Percentiles rank a stretch among this genome's conserved stretches.
These are phyloP conservation scores for Rhodotorula paludigena DNA, from an alignment of 768 basidiomycete species.

Conservation along the genomic window DNA sequence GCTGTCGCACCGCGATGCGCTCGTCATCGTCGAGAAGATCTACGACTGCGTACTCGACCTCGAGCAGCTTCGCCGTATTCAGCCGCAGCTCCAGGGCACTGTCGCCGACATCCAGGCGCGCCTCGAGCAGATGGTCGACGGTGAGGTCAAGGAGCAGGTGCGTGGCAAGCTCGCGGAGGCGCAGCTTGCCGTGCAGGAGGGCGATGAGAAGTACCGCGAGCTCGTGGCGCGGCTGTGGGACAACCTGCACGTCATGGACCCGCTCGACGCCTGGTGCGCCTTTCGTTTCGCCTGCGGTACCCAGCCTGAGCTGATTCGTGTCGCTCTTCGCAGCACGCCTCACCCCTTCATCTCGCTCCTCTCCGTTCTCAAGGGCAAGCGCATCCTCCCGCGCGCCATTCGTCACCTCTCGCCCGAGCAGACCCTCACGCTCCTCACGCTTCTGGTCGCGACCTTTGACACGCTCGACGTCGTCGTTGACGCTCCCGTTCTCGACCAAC, in stretches of 20 bases:
- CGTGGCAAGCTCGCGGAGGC: conserved; percentile 53
- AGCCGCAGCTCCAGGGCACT: conserved; percentile 51
- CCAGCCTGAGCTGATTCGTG: neutral
- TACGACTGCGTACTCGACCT: conserved; percentile 78
- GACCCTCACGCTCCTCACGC: conserved; percentile 79
- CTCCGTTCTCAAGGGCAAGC: conserved; percentile 83
- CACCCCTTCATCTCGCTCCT: conserved; percentile 95
- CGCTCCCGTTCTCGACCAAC: conserved; percentile 71
- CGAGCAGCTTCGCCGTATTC: conserved; percentile 76
- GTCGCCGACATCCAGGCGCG: conserved; percentile 3
- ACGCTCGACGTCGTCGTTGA: conserved; percentile 86
- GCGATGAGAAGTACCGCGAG: conserved; percentile 33
- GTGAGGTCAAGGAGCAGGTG: conserved; percentile 22
- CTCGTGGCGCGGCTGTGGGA: conserved; percentile 72
- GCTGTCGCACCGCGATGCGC: conserved; percentile 68
- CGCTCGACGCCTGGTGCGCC: conserved; percentile 81
- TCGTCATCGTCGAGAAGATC: conserved; percentile 72
- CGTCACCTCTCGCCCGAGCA: conserved; percentile 72
- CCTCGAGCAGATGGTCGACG: conserved; percentile 34
- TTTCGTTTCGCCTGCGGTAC: neutral
- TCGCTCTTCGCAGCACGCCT: conserved; percentile 59
- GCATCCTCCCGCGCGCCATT: conserved; percentile 77
- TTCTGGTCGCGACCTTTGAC: conserved; percentile 87
- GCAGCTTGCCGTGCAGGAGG: conserved; percentile 44
- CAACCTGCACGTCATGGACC: conserved; percentile 75